Evolutionary conservation across 2,329 filamentous ascomycete species (phyloP).

Genomic region (Lomentospora prolificans): DNA sequence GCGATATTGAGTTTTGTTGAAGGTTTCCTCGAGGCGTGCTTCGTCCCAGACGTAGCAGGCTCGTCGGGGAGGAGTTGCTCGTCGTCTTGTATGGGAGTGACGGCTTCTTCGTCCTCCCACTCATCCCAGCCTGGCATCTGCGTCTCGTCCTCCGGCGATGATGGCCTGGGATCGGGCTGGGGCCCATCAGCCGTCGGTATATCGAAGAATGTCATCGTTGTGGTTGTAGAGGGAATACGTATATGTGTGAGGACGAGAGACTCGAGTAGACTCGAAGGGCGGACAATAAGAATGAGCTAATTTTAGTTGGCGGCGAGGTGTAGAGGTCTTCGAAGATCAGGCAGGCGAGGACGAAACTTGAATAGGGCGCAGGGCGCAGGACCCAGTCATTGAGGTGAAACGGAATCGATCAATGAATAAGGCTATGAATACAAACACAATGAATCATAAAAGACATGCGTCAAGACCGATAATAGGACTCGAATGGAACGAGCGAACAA

Average conservation of each 20-base stretch:
- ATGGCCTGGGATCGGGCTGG: not conserved
- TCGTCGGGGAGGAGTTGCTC: conserved; percentile 20
- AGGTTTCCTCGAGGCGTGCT: conserved; percentile 6
- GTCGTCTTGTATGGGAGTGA: conserved; percentile 22
- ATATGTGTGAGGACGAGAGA: not conserved
- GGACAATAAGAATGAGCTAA: too few species aligned
- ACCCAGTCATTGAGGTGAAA: not conserved
- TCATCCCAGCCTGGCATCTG: conserved; percentile 37
- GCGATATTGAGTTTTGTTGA: not conserved
- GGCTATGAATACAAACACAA: not conserved
- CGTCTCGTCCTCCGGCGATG: not conserved
- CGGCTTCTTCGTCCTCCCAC: conserved; percentile 35
- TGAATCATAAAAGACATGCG: not conserved
- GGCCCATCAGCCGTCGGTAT: not conserved
- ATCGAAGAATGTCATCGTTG: conserved; percentile 6
- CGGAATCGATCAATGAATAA: not conserved
- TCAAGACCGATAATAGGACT: not conserved
- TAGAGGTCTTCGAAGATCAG: not conserved
- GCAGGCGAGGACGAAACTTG: not conserved
- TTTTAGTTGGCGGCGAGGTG: too few species aligned
- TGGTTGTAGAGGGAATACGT: not conserved
- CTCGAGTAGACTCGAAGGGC: not conserved
- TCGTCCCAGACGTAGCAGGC: conserved; percentile 8
- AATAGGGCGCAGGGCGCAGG: not conserved
- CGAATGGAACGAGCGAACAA: not conserved